Evolutionary conservation across 148 eudicot genomes (phyloP), one percentile per base, ranked within the genome.

Genomic region (Salicornia ramosissima): DNA sequence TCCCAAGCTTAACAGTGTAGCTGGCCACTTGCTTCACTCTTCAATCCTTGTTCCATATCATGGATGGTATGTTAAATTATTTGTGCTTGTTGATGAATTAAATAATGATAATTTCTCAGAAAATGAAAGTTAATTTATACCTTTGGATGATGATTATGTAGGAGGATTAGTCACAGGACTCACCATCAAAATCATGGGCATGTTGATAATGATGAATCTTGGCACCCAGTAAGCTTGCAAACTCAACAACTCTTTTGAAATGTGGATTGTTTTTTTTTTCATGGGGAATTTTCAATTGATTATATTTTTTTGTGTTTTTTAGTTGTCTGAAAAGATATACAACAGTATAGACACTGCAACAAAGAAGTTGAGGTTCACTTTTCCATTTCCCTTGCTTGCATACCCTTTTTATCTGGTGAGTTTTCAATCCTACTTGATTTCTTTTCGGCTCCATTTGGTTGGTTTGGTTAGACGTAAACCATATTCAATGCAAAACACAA

Each of bases 171-270:
- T 79, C 96, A 89, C 58, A 86, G 89, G 63, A 89, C 91, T 72
- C 96, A 89, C 64, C 96, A 89, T 75, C 87, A 80, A 77, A 89
- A 89, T 80, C 96, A 89, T 81, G 96, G 96, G 7, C 89, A 89
- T 76, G 91, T 86, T 64, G 96, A 89, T 72, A 89, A 89, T 58
- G 96, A 89, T 79, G 96, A 89, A 74, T 86, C 91, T 24, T 89
- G 91, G 91, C 89, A 86, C 52, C 91, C 91, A 3, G 91, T 89
- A 77, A 81, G 87, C 65, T 67, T 29, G 29, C 64, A 9, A 30
- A 63, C n/a, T 16, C 4, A 28, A 12, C 24, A 18, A 45, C 2
- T 10, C 14, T 16, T 6, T n/a, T 18, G 53, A 3, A n/a, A 19
- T 49, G 53, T 10, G 3, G 21, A 24, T 13, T 31, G 0, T 25